Evolutionary conservation across 768 basidiomycete genomes (phyloP).

Genomic region (Pholiota microspora): DNA sequence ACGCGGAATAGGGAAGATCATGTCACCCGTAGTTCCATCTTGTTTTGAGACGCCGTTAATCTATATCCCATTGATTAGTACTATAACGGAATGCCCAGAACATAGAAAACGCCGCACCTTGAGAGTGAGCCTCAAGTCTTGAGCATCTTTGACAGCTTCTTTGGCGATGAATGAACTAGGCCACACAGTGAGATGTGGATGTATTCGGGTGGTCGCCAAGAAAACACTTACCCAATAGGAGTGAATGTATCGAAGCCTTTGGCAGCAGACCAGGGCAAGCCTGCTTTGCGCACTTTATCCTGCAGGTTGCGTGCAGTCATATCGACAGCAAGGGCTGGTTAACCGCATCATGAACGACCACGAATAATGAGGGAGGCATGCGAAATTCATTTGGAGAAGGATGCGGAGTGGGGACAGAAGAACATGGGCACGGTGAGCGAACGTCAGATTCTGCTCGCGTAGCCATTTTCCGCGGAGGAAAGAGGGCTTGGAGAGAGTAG

Average conservation of each 20-base stretch:
- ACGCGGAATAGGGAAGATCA: conserved; percentile 90
- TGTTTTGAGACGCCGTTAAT: conserved; percentile 86
- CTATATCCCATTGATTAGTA: conserved; percentile 33
- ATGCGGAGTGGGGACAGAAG: neutral
- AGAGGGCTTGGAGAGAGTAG: neutral
- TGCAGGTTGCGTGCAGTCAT: conserved; percentile 97
- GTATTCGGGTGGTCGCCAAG: neutral
- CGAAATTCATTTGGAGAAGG: neutral
- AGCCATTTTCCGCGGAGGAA: neutral
- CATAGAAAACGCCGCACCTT: conserved; percentile 45
- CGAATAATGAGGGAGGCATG: neutral
- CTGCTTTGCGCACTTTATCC: conserved; percentile 86
- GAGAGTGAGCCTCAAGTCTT: conserved; percentile 73
- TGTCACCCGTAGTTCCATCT: conserved; percentile 79
- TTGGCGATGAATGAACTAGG: conserved; percentile 80
- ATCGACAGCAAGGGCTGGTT: conserved; percentile 85
- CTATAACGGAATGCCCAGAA: neutral
- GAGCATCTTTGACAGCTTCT: conserved; percentile 61
- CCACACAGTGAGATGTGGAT: neutral
- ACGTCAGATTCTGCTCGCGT: neutral
- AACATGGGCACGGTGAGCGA: neutral
- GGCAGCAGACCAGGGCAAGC: conserved; percentile 95
- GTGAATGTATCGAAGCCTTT: conserved; percentile 99
- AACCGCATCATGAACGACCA: neutral
- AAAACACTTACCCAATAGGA: conserved; percentile 67